Evolutionary conservation across 345 rosid species (phyloP).

Genomic region (Melastoma malabathricum): DNA sequence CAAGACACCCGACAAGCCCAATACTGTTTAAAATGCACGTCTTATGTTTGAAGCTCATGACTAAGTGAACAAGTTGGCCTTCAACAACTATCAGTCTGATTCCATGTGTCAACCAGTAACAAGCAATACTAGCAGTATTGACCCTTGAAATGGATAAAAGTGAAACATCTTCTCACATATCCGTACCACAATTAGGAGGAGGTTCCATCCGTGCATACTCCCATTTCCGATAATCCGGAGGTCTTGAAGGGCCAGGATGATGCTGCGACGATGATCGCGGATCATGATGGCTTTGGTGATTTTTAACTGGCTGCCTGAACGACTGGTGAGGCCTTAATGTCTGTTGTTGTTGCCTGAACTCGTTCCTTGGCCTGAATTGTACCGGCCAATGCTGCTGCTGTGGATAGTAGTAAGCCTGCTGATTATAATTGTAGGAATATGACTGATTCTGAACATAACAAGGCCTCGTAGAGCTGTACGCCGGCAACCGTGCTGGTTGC

Average conservation of each 20-base stretch:
- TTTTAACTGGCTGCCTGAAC: conserved; percentile 21
- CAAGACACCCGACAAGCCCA: no score
- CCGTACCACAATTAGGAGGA: conserved; percentile 54
- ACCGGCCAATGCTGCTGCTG: conserved; percentile 7
- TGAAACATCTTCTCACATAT: conserved; percentile 16
- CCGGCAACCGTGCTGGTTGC: conserved; percentile 12
- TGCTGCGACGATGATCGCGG: conserved; percentile 25
- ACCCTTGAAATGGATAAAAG: not conserved
- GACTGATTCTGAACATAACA: conserved; percentile 2
- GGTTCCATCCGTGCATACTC: conserved; percentile 41
- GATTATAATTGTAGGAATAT: conserved; percentile 6
- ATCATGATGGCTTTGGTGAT: conserved; percentile 13
- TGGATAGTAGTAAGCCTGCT: conserved; percentile 7
- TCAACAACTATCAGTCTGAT: no score
- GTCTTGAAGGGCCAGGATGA: conserved; percentile 34
- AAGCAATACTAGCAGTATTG: no score
- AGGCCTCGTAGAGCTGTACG: conserved; percentile 8
- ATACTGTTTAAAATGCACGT: no score
- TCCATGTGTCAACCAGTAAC: no score
- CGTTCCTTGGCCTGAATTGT: conserved; percentile 14
- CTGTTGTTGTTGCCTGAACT: conserved; percentile 15
- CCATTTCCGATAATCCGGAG: conserved; percentile 65
- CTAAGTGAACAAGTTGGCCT: no score
- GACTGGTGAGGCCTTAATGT: conserved; percentile 16
- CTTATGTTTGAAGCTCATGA: no score